Evolutionary conservation across 345 rosid genomes (phyloP).

Genomic region (Aquilaria yunnanensis): DNA sequence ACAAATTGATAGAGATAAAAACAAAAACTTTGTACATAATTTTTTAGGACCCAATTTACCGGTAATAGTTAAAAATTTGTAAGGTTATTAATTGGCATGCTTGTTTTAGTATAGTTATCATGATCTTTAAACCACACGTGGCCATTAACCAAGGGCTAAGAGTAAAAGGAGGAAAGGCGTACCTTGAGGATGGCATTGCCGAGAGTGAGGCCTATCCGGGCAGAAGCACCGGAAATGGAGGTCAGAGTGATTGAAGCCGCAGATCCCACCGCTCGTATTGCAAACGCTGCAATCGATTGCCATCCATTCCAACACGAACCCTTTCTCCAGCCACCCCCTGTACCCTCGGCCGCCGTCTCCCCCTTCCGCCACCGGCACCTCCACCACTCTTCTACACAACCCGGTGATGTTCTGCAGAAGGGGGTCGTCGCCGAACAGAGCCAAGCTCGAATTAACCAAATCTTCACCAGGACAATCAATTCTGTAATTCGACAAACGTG

Average conservation of each 20-base stretch:
- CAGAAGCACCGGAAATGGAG: slow-evolving; percentile 5
- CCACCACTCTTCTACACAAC: slow-evolving; percentile 14
- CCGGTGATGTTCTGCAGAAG: slow-evolving; percentile 13
- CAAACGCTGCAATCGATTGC: slow-evolving; percentile 22
- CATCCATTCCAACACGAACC: slow-evolving; percentile 32
- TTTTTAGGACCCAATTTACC: too few species aligned
- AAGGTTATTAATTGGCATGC: too few species aligned
- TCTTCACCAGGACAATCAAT: neutral
- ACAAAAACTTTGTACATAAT: too few species aligned
- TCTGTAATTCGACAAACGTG: too few species aligned
- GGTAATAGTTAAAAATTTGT: too few species aligned
- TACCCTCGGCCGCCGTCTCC: slow-evolving; percentile 18
- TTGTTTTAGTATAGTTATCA: too few species aligned
- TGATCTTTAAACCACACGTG: too few species aligned
- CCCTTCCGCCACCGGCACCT: slow-evolving; percentile 19
- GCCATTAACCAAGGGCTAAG: too few species aligned
- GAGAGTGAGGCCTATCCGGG: slow-evolving; percentile 4
- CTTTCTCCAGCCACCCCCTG: slow-evolving; percentile 2
- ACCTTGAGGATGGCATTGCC: neutral
- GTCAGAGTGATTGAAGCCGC: neutral
- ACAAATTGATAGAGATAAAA: too few species aligned
- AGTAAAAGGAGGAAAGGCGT: too few species aligned
- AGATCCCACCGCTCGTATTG: neutral
- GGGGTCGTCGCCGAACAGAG: slow-evolving; percentile 13
- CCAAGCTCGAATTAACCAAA: slow-evolving; percentile 10